Evolutionary conservation across 768 basidiomycete species (phyloP).

Genomic region (Chalciporus pseudorubinellus): DNA sequence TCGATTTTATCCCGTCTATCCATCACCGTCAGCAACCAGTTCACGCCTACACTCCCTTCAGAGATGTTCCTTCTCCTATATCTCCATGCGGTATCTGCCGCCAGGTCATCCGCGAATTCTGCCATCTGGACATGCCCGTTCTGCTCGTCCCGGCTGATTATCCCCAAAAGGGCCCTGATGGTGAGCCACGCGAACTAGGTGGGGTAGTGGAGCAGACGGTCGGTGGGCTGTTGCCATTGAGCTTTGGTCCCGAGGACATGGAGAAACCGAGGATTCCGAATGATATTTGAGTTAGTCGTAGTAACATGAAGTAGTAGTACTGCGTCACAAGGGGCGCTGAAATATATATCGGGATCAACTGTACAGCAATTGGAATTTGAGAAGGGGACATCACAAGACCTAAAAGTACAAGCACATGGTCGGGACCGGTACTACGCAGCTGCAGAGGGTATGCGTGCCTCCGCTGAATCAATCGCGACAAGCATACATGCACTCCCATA

Average conservation of each 20-base stretch:
- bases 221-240: slow-evolving; percentile 73
- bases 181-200: slow-evolving; percentile 18
- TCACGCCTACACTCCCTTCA: slow-evolving; percentile 25
- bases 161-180: slow-evolving; percentile 37
- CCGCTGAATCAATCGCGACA: too few species aligned
- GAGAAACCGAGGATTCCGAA: slow-evolving; percentile 44
- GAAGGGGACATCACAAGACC: too few species aligned
- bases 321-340: too few species aligned
- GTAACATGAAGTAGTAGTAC: too few species aligned
- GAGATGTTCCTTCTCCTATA: slow-evolving; percentile 63
- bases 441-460: too few species aligned
- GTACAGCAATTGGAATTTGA: too few species aligned
- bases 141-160: slow-evolving; percentile 69
- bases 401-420: too few species aligned
- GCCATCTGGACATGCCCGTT: slow-evolving; percentile 67
- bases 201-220: slow-evolving; percentile 64
- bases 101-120: slow-evolving; percentile 88
- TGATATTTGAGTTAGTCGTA: too few species aligned
- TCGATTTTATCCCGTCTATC: slow-evolving; percentile 2
- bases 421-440: too few species aligned
- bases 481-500: too few species aligned
- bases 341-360: too few species aligned
- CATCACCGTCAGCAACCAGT: not conserved
- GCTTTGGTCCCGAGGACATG: slow-evolving; percentile 87
- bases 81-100: slow-evolving; percentile 95